Evolutionary conservation across 2,329 filamentous ascomycete genomes (phyloP), one percentile per base, ranked within the genome.

Genomic region (Monascus ruber): DNA sequence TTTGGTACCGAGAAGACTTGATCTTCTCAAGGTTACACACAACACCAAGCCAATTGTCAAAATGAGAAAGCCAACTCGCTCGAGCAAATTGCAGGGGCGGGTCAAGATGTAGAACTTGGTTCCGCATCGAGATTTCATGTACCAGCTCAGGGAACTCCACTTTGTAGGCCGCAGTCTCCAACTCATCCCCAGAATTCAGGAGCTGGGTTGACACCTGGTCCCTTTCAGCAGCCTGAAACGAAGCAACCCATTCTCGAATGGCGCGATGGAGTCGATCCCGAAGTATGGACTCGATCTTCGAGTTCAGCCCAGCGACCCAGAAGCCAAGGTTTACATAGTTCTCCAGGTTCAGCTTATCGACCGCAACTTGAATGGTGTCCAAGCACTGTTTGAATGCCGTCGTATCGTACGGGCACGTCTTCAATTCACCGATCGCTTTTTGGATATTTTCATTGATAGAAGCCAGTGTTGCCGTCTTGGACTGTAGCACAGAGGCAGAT

Each of bases 61-160:
- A 73, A 50, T 95, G 88, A 11, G 82, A 73, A 56, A 94, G 85
- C 91, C 93, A 99, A 56, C 83, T 89, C 8, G 89, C 88, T 48
- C 88, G 79, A 10, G 91, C 88, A 58, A 81, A 91, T 58, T 94
- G 87, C 37, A 96, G 71, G 4, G 91, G 91, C 4, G 91, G 93
- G 38, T 95, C 91, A 25, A 98, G 76, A 55, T 94, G 94, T 49
- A 99, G 94, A 48, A 95, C 83, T 61, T 98, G 91, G 53, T 96
- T 96, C 27, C 85, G 84, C 86, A 98, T 98, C 5, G 86, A 91
- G 39, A 99, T 82, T 59, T 98, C 91, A 50, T 95, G 85, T 10
- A 91, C 73, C 24, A 94, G 74, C 27, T 56, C 55, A 5, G 64
- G 58, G 44, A 70, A 69, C 34, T 63, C 54, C 27, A 68, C 62